Conservation (phyloP, 1,284 basidiomycete genomes). For the Cryptococcus hybrid region DNA sequence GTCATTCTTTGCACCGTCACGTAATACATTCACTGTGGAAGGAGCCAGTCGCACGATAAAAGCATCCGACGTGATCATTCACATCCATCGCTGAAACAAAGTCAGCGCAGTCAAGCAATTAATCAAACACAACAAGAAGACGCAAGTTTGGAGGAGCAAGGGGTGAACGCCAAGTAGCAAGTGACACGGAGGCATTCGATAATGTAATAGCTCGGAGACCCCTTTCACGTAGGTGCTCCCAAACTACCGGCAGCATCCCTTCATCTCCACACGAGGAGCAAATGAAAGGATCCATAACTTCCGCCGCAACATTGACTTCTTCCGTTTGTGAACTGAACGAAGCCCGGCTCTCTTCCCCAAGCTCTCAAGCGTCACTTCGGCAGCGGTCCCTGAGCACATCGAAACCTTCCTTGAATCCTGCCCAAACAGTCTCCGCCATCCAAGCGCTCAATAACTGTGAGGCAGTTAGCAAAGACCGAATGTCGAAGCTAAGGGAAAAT, state of each 20-base stretch:
- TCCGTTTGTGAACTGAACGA: too few species aligned
- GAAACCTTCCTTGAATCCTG: constrained; percentile 15
- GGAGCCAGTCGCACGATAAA: constrained; percentile 37
- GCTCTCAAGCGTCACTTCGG: neutral
- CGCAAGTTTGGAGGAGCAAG: too few species aligned
- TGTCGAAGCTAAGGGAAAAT: constrained; percentile 11
- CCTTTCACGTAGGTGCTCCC: too few species aligned
- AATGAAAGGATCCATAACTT: too few species aligned
- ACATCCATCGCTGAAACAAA: constrained; percentile 3
- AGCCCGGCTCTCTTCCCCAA: too few species aligned
- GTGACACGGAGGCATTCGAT: too few species aligned
- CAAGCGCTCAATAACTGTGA: neutral
- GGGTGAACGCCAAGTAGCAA: too few species aligned
- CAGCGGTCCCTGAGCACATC: constrained; percentile 13
- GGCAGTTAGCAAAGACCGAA: constrained; percentile 1
- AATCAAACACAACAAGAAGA: too few species aligned
- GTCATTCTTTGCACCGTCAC: constrained; percentile 60
- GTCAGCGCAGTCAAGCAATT: neutral
- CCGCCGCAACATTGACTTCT: too few species aligned
- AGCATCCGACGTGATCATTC: constrained; percentile 14
- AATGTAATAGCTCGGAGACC: too few species aligned
- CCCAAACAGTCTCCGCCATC: constrained; percentile 1
- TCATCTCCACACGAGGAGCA: too few species aligned
- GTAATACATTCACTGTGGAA: constrained; percentile 67
- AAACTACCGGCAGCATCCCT: too few species aligned